phyloP scores from a whole-genome alignment of 78 protist genomes.

The Dictyostelium discoideum region dicty_2.7 NC_007088.5:6637001-6637500 shows the following conservation, averaged over 20 bases:
- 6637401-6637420: not conserved
- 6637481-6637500: not conserved
- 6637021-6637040: too few relatives aligned
- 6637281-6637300: not conserved
- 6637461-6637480: not conserved
- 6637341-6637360: not conserved
- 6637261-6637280: not conserved
- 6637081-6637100: too few relatives aligned
- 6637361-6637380: not conserved
- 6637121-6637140: too few relatives aligned
- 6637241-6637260: not conserved
- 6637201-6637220: not conserved
- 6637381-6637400: conserved; percentile 1
- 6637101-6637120: too few relatives aligned
- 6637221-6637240: too few relatives aligned
- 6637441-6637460: not conserved
- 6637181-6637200: not conserved
- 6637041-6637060: too few relatives aligned
- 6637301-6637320: not conserved
- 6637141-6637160: too few relatives aligned
- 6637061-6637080: too few relatives aligned
- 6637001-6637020: too few relatives aligned
- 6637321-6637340: not conserved
- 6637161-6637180: not conserved
- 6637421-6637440: not conserved